These are phyloP conservation scores for Tetracladium setigerum DNA, from an alignment of 495 filamentous ascomycete genomes.

Conservation along the genomic window DNA sequence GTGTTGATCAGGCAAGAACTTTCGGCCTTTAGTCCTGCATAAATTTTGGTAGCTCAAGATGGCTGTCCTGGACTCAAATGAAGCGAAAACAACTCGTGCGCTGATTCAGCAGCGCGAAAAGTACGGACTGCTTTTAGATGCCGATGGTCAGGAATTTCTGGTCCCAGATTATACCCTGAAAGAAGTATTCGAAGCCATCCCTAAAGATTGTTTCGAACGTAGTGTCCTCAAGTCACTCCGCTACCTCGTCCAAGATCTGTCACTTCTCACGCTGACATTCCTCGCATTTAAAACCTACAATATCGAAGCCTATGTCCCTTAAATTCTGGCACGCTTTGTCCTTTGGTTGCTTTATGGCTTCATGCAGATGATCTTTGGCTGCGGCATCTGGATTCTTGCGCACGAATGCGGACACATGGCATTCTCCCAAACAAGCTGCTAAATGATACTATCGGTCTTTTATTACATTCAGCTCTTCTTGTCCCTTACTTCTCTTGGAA, in stretches of 20 bases:
- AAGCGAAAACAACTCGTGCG: no score
- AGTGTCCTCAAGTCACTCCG: slow-evolving; percentile 48
- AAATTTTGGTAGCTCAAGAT: no score
- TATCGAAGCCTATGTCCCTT: slow-evolving; percentile 50
- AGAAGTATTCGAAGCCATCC: slow-evolving; percentile 71
- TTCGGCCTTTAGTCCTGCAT: no score
- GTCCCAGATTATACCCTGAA: slow-evolving; percentile 70
- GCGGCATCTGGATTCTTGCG: slow-evolving; percentile 76
- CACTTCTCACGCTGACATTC: slow-evolving; percentile 51
- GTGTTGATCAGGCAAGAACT: no score
- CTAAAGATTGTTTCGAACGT: slow-evolving; percentile 68
- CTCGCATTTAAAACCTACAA: slow-evolving; percentile 55
- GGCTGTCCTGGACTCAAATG: no score
- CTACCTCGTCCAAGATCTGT: slow-evolving; percentile 63
- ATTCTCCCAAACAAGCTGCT: slow-evolving; percentile 68
- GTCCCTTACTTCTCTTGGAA: slow-evolving; percentile 90
- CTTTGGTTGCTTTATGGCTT: slow-evolving; percentile 63
- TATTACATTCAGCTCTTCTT: slow-evolving; percentile 69
- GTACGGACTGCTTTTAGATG: slow-evolving; percentile 59
- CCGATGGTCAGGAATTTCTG: slow-evolving; percentile 64
- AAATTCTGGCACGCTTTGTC: slow-evolving; percentile 39
- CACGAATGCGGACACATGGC: slow-evolving; percentile 83
- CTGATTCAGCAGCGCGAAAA: no score
- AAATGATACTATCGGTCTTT: slow-evolving; percentile 75
- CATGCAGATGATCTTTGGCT: slow-evolving; percentile 64